Evolutionary conservation across 352 stramenopile genomes (phyloP).

Genomic region (Phytophthora citrophthora): DNA sequence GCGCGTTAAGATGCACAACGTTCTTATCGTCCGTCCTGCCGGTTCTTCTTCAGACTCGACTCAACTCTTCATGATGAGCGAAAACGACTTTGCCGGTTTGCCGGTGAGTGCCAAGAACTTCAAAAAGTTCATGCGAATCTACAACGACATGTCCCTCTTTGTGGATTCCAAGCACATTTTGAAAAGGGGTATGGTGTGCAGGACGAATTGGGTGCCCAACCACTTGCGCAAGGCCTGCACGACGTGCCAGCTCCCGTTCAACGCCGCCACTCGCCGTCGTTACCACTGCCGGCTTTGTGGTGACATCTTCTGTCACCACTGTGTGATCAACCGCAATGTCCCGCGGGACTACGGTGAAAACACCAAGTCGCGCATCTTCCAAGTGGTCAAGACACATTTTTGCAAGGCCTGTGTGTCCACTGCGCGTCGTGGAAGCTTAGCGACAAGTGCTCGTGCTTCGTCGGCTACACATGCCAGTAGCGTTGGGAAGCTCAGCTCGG

Average conservation of each 20-base stretch:
- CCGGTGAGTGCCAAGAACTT: conserved; percentile 40
- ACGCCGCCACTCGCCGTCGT: conserved; percentile 57
- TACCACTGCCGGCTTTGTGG: conserved; percentile 82
- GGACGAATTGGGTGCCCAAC: conserved; percentile 66
- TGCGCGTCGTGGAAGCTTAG: conserved; percentile 36
- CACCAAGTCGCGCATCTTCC: conserved; percentile 50
- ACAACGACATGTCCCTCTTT: conserved; percentile 63
- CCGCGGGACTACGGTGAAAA: conserved; percentile 25
- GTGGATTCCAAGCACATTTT: conserved; percentile 72
- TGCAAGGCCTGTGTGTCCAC: conserved; percentile 62
- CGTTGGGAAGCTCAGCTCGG: conserved; percentile 5
- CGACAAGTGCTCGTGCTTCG: conserved; percentile 1
- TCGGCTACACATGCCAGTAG: conserved; percentile 14
- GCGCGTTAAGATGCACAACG: conserved; percentile 56
- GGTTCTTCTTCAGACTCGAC: conserved; percentile 39
- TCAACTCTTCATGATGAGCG: conserved; percentile 62
- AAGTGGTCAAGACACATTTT: conserved; percentile 64
- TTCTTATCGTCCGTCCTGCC: conserved; percentile 50
- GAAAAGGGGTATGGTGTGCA: conserved; percentile 55
- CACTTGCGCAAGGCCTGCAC: conserved; percentile 54
- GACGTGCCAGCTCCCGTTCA: conserved; percentile 67
- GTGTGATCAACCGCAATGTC: conserved; percentile 59
- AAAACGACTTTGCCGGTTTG: conserved; percentile 55
- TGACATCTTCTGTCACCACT: conserved; percentile 80
- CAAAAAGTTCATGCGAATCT: conserved; percentile 54